These are phyloP conservation scores for Puccinia novopanici DNA, from an alignment of 1,284 basidiomycete species.

Conservation along the genomic window DNA sequence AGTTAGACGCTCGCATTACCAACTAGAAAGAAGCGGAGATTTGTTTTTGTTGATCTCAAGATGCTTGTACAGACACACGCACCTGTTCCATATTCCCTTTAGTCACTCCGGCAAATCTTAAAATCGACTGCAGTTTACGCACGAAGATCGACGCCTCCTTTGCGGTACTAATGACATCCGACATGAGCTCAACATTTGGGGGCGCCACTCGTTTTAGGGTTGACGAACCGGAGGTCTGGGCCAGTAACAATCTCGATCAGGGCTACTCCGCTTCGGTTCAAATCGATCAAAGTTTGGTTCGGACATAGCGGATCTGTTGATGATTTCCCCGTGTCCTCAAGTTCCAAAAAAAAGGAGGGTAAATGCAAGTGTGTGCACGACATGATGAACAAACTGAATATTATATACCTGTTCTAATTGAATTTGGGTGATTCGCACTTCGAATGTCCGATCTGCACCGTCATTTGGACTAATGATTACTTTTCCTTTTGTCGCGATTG, in stretches of 20 bases:
- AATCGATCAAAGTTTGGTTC: constrained; percentile 70
- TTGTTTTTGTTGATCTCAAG: too few species aligned
- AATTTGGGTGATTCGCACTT: constrained; percentile 83
- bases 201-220: not conserved
- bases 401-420: constrained; percentile 83
- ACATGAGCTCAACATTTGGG: not conserved
- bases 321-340: constrained; percentile 90
- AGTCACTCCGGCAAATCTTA: constrained; percentile 81
- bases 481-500: constrained; percentile 73
- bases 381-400: not conserved
- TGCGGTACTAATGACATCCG: constrained; percentile 66
- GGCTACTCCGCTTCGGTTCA: constrained; percentile 85
- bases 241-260: constrained; percentile 96
- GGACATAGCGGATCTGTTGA: constrained; percentile 67
- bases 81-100: constrained; percentile 98
- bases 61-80: constrained; percentile 40
- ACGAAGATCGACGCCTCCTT: constrained; percentile 92
- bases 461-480: constrained; percentile 64
- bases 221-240: constrained; percentile 77
- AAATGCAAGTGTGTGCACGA: too few species aligned
- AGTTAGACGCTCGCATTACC: not conserved
- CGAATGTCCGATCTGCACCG: constrained; percentile 54
- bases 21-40: not conserved
- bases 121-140: constrained; percentile 74
- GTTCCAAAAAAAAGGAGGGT: not conserved